Base-by-base conservation (phyloP, 805 yeast genomes). In the Schwanniomyces pseudopolymorphus region DNA sequence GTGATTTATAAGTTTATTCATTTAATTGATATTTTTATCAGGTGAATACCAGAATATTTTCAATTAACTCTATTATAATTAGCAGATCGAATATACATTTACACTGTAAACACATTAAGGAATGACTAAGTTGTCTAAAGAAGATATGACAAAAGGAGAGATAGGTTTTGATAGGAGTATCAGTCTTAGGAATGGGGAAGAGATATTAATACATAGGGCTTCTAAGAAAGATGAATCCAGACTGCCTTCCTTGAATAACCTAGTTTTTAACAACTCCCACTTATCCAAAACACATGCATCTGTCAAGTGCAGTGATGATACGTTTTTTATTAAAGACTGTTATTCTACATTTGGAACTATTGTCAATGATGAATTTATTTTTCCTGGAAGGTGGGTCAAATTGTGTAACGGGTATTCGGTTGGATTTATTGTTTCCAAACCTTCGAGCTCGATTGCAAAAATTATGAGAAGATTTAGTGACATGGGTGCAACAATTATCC, bases 301-400 rank as follows among this genome's bases (percentile, higher is more conserved):
- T 14, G 42, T 70, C 27, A 48, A 47, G 43, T 38, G 45, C 35
- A 13, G 19, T 10, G 50, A 61, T 24, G 58, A 57, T 13, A 33
- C 22, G 11, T 55, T 70, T 27, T 55, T 43, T 31, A 42, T 69
- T 36, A 57, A 54, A 48, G 78, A 73, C 46, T 45, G 50, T 22
- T 50, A 50, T 22, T 70, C 75, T 5, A 69, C 71, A 16, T 72
- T 70, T 54, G 77, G 77, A 1, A 71, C 77, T 14, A 48, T 67
- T 7, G 41, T 66, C 45, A 64, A 69, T 46, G 55, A 58, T 24
- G 41, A 56, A 6, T 56, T 59, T 21, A 52, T 72, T 14, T 40
- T 54, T 13, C 64, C 69, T 1, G 51, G 47, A 24, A 42, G 36
- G 17, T 48, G 51, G 55, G 45, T 51, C 41, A 40, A 41, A 10